Evolutionary conservation across 2,329 filamentous ascomycete species (phyloP).

Genomic region (Colletotrichum cuscutae): DNA sequence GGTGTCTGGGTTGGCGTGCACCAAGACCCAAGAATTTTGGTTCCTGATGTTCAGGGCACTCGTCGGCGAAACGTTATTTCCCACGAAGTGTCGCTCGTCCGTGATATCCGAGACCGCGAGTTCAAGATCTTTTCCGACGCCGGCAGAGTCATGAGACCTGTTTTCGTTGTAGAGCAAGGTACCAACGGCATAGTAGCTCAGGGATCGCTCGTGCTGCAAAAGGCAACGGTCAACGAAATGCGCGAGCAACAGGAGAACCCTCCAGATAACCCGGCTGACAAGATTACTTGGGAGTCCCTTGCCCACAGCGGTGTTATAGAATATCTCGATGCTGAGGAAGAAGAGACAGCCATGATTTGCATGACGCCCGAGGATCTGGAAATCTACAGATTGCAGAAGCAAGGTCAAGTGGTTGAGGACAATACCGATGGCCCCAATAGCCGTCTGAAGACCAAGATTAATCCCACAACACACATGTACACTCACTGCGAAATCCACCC

Average conservation of each 20-base stretch:
- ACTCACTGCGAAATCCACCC: conserved; percentile 99
- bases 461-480: conserved; percentile 88
- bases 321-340: conserved; percentile 97
- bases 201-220: conserved; percentile 83
- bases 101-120: conserved; percentile 96
- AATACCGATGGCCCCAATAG: conserved; percentile 77
- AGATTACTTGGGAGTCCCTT: conserved; percentile 90
- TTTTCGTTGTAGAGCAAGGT: conserved; percentile 89
- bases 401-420: conserved; percentile 70
- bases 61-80: conserved; percentile 86
- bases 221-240: conserved; percentile 79
- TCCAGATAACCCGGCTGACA: conserved; percentile 67
- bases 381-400: conserved; percentile 75
- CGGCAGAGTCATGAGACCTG: conserved; percentile 90
- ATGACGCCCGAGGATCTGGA: conserved; percentile 98
- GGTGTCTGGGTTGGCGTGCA: conserved; percentile 98
- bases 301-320: conserved; percentile 89
- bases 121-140: conserved; percentile 99
- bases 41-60: conserved; percentile 80
- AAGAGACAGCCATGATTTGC: conserved; percentile 98
- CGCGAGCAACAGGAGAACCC: conserved; percentile 79
- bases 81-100: conserved; percentile 92
- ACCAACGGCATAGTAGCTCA: conserved; percentile 74
- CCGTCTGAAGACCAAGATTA: conserved; percentile 88
- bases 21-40: conserved; percentile 86